Base-by-base conservation (phyloP, 352 stramenopile genomes). In the Pythium sukuiense region DNA sequence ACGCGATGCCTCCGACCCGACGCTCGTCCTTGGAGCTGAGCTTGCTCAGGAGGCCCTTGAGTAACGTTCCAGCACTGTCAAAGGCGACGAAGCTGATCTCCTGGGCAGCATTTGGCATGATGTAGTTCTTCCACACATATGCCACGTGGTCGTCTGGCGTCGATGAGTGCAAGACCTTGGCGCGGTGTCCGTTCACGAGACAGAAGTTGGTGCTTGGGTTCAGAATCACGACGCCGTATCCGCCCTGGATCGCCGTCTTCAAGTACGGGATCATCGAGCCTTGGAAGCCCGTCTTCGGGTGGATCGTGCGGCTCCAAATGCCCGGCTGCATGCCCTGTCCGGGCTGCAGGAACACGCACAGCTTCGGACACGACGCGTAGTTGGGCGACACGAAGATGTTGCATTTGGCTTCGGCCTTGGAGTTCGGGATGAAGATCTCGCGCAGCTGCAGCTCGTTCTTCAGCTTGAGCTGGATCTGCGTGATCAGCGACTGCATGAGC, bases 91-190 rank as follows among this genome's bases (percentile, higher is more conserved):
- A 94, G 60, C 82, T 92, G 65, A 96, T 93, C 67, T 95, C 85
- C 48, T 90, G 81, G 2, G 86, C 88, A 1, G 83, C 80, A 55
- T 90, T 92, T 6, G 86, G 86, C 67, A 81, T 74, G 32, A 96
- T 85, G 69, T 93, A 93, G 65, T 93, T 92, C 63, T 92, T 94
- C 85, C 85, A 96, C 2, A 95, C 86, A 71, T 95, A 90, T 35
- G 80, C 67, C 0, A 94, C 76, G 57, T 96, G 88, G 18, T 89
- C 86, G 30, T 94, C 85, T 0, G 88, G 88, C 20, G 86, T 87
- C 1, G 74, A 63, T 12, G 84, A 93, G 71, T 95, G 79, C 53
- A 94, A 72, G 49, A 96, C 89, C 62, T 95, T 93, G 67, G 83
- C 86, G 60, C 74, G 76, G 59, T 95, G 83, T 56, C 86, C 86